Percentiles rank a stretch among this genome's conserved stretches.
phyloP scores from a whole-genome alignment of 2,329 filamentous ascomycete genomes.

The Plectosphaerella plurivora region DNA sequence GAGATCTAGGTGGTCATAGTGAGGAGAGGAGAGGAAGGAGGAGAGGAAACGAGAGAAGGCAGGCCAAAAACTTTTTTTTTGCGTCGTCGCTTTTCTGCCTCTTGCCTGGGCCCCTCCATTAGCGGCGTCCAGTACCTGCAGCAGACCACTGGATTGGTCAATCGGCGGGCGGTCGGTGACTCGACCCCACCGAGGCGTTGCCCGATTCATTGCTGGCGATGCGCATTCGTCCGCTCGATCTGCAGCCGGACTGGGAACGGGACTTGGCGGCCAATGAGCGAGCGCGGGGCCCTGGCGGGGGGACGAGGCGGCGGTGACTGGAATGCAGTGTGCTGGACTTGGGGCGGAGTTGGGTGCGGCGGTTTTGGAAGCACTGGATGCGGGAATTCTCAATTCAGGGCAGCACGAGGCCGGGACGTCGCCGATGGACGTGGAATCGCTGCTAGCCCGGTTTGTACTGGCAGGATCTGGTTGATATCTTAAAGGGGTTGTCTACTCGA shows the following conservation, averaged over 20 bases:
- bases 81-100: constrained; percentile 2
- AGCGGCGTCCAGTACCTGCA: neutral
- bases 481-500: too few species aligned
- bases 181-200: neutral
- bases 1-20: constrained; percentile 11
- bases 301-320: too few species aligned
- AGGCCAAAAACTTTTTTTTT: constrained; percentile 13
- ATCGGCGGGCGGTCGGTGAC: neutral
- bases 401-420: too few species aligned
- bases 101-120: constrained; percentile 3
- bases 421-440: too few species aligned
- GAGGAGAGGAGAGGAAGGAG: constrained; percentile 8
- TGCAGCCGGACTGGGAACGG: neutral
- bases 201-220: neutral
- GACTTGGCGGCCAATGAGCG: neutral
- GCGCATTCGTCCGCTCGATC: too few species aligned
- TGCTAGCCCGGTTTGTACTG: too few species aligned
- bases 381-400: too few species aligned
- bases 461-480: too few species aligned
- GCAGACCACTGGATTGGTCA: constrained; percentile 1
- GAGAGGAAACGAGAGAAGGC: constrained; percentile 1
- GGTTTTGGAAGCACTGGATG: too few species aligned
- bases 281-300: neutral
- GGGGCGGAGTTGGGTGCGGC: too few species aligned
- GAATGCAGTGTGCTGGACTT: too few species aligned